These are phyloP conservation scores for Omphalotus guepiniiformis DNA, from an alignment of 768 basidiomycete genomes.

Conservation along the genomic window DNA sequence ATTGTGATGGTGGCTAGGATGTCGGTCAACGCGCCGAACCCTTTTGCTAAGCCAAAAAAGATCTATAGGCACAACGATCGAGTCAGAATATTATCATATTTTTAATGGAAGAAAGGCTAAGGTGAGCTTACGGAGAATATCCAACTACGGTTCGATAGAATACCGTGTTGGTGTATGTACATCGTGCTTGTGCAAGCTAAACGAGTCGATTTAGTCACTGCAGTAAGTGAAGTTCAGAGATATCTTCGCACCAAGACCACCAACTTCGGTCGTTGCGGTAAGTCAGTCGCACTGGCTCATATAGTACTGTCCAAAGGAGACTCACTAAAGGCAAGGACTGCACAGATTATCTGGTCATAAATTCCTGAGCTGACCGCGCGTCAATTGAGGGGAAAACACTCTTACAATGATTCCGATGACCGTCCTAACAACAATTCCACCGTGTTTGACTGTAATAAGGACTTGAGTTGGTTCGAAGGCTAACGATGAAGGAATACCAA, in stretches of 20 bases:
- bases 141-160: slow-evolving; percentile 27
- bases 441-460: background rate
- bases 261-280: slow-evolving; percentile 13
- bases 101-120: background rate
- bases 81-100: background rate
- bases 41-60: slow-evolving; percentile 42
- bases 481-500: slow-evolving; percentile 14
- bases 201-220: background rate
- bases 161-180: slow-evolving; percentile 28
- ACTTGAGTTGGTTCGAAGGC: too few relatives aligned
- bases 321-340: slow-evolving; percentile 28
- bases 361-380: background rate
- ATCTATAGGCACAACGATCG: slow-evolving; percentile 22
- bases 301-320: background rate
- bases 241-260: slow-evolving; percentile 24
- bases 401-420: slow-evolving; percentile 5
- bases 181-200: slow-evolving; percentile 31
- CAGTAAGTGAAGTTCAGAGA: background rate
- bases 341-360: slow-evolving; percentile 17
- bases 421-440: background rate
- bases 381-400: too few relatives aligned
- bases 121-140: slow-evolving; percentile 28
- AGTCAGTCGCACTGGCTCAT: background rate
- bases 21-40: slow-evolving; percentile 39
- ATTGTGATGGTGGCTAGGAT: slow-evolving; percentile 41